Evolutionary conservation across 805 yeast genomes (phyloP).

Genomic region (Ogataea corticis): DNA sequence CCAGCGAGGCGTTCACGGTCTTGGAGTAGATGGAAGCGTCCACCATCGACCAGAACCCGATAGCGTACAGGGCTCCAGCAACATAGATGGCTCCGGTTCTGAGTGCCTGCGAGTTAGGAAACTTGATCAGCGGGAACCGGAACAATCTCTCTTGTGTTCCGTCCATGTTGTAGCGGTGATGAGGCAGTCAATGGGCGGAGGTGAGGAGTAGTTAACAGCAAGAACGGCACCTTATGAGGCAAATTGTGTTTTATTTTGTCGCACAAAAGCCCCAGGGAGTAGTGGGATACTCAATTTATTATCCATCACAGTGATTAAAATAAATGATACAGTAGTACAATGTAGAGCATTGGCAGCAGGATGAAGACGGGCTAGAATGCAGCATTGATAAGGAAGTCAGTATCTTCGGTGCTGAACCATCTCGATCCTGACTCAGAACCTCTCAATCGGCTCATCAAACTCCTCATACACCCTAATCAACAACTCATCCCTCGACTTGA

Average conservation of each 20-base stretch:
- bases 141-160: constrained; percentile 55
- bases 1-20: constrained; percentile 79
- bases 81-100: constrained; percentile 74
- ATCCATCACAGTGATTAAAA: no score
- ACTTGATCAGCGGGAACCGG: constrained; percentile 59
- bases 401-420: no score
- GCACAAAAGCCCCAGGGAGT: not conserved
- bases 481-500: constrained; percentile 21
- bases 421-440: no score
- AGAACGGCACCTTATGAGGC: no score
- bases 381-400: no score
- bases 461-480: constrained; percentile 41
- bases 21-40: constrained; percentile 88
- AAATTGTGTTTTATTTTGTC: not conserved
- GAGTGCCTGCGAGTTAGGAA: constrained; percentile 70
- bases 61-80: constrained; percentile 75
- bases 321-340: no score
- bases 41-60: constrained; percentile 86
- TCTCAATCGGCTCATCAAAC: constrained; percentile 44
- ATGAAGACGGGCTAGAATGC: no score
- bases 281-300: not conserved
- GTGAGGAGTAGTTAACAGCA: no score
- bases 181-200: not conserved
- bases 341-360: no score
- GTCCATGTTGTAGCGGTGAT: constrained; percentile 13